Base-by-base conservation (phyloP, 176 grass and related monocot genomes). In the Bolboschoenus planiculmis region DNA sequence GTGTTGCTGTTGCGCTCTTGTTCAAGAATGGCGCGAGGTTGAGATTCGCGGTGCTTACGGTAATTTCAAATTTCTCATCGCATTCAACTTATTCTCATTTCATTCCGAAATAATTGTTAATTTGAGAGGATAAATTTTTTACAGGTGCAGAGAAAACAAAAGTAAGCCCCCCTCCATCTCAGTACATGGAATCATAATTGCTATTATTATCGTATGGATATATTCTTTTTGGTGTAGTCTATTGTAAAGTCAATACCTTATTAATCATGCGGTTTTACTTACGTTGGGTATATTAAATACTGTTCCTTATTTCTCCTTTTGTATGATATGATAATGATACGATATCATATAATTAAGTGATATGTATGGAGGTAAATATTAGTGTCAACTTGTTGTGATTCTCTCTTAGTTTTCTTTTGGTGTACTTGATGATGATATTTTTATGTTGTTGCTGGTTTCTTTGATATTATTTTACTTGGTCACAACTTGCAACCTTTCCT, bases 11-110 rank as follows among this genome's bases (percentile, higher is more conserved):
- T 99, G 96, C 16, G 96, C 96, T 0, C 90, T 99, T 73, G 96
- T 99, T 87, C 96, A 99, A 86, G 93, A 99, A 91, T 99, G 96
- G 96, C 93, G 93, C 0, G 96, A 99, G 87, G 84, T 99, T 24
- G 88, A 99, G 87, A 93, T 99, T 51, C 89, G 93, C 43, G 88
- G 87, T 10, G 83, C 83, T 27, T 87, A 89, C 37, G 91, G 96
- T 99, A 62, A 30, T 31, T 13, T 53, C 8, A 10, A 84, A 37
- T 26, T 58, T 85, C 61, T 64, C 55, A 34, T 40, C 7, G 27
- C 62, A 20, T 58, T 46, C 16, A 39, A 51, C 85, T 16, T 54
- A 50, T 75, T 47, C 48, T 20, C 26, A 24, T 20, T 27, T 79
- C 3, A 89, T 71, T 60, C 74, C 15, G 18, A 16, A 8, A 78